Evolutionary conservation across 2,329 filamentous ascomycete species (phyloP).

Genomic region (Alternaria atra): DNA sequence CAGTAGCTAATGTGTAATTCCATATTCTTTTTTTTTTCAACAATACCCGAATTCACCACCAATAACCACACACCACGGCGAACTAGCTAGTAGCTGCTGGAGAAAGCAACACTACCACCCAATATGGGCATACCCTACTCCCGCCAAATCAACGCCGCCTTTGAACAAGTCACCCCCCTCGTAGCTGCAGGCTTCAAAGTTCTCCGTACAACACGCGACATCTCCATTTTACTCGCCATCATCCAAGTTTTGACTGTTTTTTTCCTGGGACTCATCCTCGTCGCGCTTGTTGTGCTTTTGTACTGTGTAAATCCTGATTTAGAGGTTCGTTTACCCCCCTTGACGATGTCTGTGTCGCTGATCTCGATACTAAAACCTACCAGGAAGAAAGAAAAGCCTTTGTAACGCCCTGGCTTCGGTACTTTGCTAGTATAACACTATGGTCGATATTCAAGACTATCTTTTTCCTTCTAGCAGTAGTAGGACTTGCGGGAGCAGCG

Average conservation of each 20-base stretch:
- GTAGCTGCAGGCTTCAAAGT: slow-evolving; percentile 60
- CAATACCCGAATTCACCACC: background rate
- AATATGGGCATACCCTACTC: slow-evolving; percentile 63
- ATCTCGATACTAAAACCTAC: background rate
- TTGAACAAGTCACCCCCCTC: slow-evolving; percentile 63
- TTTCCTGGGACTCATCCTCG: slow-evolving; percentile 53
- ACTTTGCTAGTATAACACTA: slow-evolving; percentile 37
- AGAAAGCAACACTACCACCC: background rate
- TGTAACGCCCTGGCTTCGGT: slow-evolving; percentile 55
- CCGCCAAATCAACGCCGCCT: slow-evolving; percentile 61
- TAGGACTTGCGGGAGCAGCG: slow-evolving; percentile 10
- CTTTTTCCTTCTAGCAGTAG: background rate
- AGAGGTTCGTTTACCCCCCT: slow-evolving; percentile 37
- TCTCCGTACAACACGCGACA: slow-evolving; percentile 60
- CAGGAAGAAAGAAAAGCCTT: slow-evolving; percentile 51
- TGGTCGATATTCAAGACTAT: slow-evolving; percentile 28
- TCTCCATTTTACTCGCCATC: slow-evolving; percentile 58
- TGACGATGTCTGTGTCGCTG: background rate
- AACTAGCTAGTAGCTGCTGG: background rate
- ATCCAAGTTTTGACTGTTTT: slow-evolving; percentile 59
- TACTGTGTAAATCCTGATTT: slow-evolving; percentile 61
- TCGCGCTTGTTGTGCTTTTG: slow-evolving; percentile 52
- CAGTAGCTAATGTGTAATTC: background rate
- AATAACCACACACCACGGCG: background rate
- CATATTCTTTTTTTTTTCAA: background rate